Base-by-base conservation (phyloP, 371 early-diverging fungal genomes). In the Mucor saturninus region DNA sequence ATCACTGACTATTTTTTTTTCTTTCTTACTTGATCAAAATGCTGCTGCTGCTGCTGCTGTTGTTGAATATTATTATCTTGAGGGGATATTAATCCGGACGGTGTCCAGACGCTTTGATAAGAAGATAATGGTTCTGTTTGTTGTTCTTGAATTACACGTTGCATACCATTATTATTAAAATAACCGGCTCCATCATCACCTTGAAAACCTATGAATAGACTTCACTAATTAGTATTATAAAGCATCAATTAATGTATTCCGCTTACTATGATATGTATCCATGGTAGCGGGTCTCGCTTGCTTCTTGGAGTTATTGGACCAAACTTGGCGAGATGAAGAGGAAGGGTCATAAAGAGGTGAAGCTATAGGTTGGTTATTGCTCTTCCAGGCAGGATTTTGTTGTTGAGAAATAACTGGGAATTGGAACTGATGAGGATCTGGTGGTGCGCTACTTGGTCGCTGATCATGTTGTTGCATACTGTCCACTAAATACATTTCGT, bases 361-460 rank as follows among this genome's bases (percentile, higher is more conserved):
- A 28, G 54, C 45, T 6, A 64, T 31, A 46, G 54, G 39, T 21
- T 64, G 64, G 32, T 54, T 54, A 43, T 63, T 51, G 5, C 45
- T 37, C 8, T 54, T 64, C 65, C 65, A 64, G 9, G 48, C 39
- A 38, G 32, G 30, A n/a, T 51, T 56, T 5, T 6, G 42, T 46
- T 30, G 40, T 45, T 35, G 39, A 15, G 46, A n/a, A 46, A 58
- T 15, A 1, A 54, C 31, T 21, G 61, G 60, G 15, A 54, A 45
- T 37, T 61, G 61, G 35, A 61, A 61, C 61, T 43, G 62, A 56
- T 62, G 65, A 51, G 65, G 66, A 39, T 65, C 66, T 48, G 69
- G 69, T 35, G 67, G 63, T 55, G 67, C 67, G 61, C 67, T 69
- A 38, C 56, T 66, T 8, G 69, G 53, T 67, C 53, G 67, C 65